Evolutionary conservation across 2,329 filamentous ascomycete genomes (phyloP).

Genomic region (Beauveria sp.): DNA sequence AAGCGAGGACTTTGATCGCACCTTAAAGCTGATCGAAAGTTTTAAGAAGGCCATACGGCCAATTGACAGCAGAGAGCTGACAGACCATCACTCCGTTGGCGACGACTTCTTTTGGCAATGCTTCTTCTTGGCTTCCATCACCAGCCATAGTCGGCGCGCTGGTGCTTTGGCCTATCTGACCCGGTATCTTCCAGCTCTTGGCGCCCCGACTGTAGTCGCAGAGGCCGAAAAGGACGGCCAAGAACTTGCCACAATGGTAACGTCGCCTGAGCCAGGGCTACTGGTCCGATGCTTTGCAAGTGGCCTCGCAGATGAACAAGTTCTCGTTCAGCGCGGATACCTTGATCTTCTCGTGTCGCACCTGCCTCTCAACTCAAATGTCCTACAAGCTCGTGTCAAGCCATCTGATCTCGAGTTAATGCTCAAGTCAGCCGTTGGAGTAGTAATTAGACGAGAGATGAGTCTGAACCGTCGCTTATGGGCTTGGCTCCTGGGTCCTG

Average conservation of each 20-base stretch:
- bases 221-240: conserved; percentile 24
- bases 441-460: conserved; percentile 90
- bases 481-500: conserved; percentile 90
- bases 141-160: conserved; percentile 73
- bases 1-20: conserved; percentile 92
- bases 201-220: conserved; percentile 12
- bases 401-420: conserved; percentile 71
- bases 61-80: conserved; percentile 40
- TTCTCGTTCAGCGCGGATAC: conserved; percentile 89
- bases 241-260: conserved; percentile 56
- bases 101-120: conserved; percentile 98
- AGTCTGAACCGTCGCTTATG: conserved; percentile 91
- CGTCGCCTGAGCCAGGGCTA: conserved; percentile 83
- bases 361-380: conserved; percentile 72
- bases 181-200: conserved; percentile 58
- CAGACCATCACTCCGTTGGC: conserved; percentile 47
- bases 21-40: conserved; percentile 67
- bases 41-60: conserved; percentile 64
- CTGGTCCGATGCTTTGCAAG: conserved; percentile 87
- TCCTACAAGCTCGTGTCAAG: conserved; percentile 70
- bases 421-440: conserved; percentile 73
- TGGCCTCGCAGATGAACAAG: conserved; percentile 76
- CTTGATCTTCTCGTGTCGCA: conserved; percentile 87
- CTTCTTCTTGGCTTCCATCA: conserved; percentile 88
- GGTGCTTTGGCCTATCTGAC: conserved; percentile 83